Evolutionary conservation across 345 rosid genomes (phyloP), one percentile per base, ranked within the genome.

Genomic region (Citrus cavaleriei): DNA sequence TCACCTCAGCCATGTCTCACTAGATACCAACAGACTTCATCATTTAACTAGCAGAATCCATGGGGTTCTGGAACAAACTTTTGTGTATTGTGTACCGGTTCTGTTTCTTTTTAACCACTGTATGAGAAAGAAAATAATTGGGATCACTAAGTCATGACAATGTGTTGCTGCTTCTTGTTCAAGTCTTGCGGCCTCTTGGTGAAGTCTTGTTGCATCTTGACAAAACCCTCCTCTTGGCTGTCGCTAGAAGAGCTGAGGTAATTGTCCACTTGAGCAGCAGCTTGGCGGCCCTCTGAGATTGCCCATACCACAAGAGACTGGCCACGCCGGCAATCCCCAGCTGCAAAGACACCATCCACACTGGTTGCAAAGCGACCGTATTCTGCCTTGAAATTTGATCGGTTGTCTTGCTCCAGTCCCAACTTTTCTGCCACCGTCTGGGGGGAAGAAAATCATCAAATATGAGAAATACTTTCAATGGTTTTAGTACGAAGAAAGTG

Each of bases 291-390:
- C 86, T 97, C 99, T 16, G 98, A 90, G 79, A 97, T 94, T 25
- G 99, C 99, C 99, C 99, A 97, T 0, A 97, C 99, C 69, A 97
- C 99, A 34, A 97, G 86, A 35, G 99, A 94, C 84, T 97, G 99
- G 22, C 98, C 99, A 0, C 99, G 90, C 46, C 99, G 82, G 80
- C 99, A 97, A 79, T 97, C 99, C 71, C 98, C 99, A 4, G 99
- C 99, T 22, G 98, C 99, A 77, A 97, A 97, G 1, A 94, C 86
- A 7, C 99, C 98, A 32, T 93, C 95, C 27, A 90, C 91, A 18
- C 42, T 94, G 62, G 99, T 94, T 0, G 97, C 83, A 65, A 94
- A 94, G 46, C 94, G 90, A n/a, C 96, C 99, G 60, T 94, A 97
- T 25, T 94, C 98, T 0, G 99, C 99, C 85, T 93, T 93, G 32